Evolutionary conservation across 163 green algal species (phyloP), one percentile per base, ranked within the genome.

Genomic region (Scenedesmus sp.): DNA sequence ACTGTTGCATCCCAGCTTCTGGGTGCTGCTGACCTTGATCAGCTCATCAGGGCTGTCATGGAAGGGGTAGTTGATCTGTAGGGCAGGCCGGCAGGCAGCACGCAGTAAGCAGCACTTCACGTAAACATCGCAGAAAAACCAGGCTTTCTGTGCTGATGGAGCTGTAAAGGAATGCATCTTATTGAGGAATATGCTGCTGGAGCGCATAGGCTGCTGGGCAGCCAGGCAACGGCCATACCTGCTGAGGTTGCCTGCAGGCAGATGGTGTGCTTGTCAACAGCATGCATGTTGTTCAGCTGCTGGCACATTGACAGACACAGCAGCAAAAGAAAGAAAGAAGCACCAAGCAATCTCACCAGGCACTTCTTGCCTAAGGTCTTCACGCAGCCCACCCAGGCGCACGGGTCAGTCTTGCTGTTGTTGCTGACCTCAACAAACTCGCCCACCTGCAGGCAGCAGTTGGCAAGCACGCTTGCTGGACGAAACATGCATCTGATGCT

Each of bases 351-450:
- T 46, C 74, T 82, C 64, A 96, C 94, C 82, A 88, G 54, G 81
- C 93, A 94, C 12, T 67, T 89, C 46, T 93, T 92, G 56, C 91
- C 82, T 13, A 92, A 55, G 26, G 84, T 94, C 62, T 57, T 79
- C n/a, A 96, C 83, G 34, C 66, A 88, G 46, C 87, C 95, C 3
- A 96, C 54, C 94, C 94, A 96, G 12, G 94, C 93, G 20, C 94
- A 91, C 0, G 95, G 95, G 86, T 97, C 95, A 54, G 94, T 94
- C 76, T 90, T 89, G 92, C 93, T 96, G 88, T 91, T 92, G 81
- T 96, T 96, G 90, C 92, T 95, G 15, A 97, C 94, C 93, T 97
- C 95, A 5, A 93, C 94, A 74, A 96, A 97, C 92, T 97, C 95
- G 2, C 90, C 88, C 2, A 93, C 88, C 95, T 96, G 89, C 60